Evolutionary conservation across 768 basidiomycete species (phyloP).

Genomic region (Suillus variegatus): DNA sequence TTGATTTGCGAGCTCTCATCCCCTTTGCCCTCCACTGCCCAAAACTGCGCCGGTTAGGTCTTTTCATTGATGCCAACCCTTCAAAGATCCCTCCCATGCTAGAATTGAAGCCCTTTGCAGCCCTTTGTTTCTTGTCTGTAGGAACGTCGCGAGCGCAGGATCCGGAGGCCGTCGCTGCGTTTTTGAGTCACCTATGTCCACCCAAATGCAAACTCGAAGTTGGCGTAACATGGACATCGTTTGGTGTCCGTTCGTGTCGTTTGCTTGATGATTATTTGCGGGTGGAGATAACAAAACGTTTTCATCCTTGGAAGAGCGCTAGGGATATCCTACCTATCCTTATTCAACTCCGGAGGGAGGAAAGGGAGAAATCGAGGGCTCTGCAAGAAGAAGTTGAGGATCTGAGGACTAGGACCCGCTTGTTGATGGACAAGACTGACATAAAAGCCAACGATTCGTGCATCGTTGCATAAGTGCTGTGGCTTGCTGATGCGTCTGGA

Average conservation of each 20-base stretch:
- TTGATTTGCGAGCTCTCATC: slow-evolving; percentile 41
- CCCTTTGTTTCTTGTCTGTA: slow-evolving; percentile 38
- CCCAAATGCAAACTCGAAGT: slow-evolving; percentile 40
- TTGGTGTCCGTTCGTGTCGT: slow-evolving; percentile 16
- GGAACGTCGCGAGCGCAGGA: slow-evolving; percentile 52
- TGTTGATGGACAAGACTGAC: slow-evolving; percentile 40
- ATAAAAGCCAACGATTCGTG: slow-evolving; percentile 29
- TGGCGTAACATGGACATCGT: slow-evolving; percentile 50
- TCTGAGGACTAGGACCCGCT: slow-evolving; percentile 43
- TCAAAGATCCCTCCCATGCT: slow-evolving; percentile 16
- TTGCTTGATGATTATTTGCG: slow-evolving; percentile 9
- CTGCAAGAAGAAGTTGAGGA: slow-evolving; percentile 52
- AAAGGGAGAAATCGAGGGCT: slow-evolving; percentile 37
- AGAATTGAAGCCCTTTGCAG: slow-evolving; percentile 19
- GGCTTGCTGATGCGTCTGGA: background rate
- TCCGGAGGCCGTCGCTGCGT: slow-evolving; percentile 47
- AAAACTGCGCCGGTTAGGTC: slow-evolving; percentile 35
- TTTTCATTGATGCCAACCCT: slow-evolving; percentile 38
- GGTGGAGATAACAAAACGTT: slow-evolving; percentile 24
- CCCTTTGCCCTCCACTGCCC: slow-evolving; percentile 44
- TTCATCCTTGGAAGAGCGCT: slow-evolving; percentile 44
- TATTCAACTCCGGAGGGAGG: slow-evolving; percentile 44
- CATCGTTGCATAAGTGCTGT: slow-evolving; percentile 24
- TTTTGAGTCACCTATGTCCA: slow-evolving; percentile 54
- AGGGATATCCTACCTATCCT: slow-evolving; percentile 44